Evolutionary conservation across 345 rosid genomes (phyloP).

Genomic region (Lepidium didymum): DNA sequence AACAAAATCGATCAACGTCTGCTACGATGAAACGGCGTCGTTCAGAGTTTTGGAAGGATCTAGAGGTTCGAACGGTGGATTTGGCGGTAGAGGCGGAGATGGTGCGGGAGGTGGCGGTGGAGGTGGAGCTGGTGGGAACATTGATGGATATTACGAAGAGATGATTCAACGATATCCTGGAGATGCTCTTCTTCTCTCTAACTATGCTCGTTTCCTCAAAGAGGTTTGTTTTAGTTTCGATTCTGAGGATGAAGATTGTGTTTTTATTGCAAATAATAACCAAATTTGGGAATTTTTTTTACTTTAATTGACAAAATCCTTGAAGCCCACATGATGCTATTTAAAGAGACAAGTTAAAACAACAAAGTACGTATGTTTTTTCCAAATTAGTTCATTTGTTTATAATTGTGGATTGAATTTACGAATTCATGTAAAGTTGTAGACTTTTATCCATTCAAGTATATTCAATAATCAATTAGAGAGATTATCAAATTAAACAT

Average conservation of each 20-base stretch:
- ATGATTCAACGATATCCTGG: conserved; percentile 59
- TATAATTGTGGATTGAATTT: neutral
- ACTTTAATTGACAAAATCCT: neutral
- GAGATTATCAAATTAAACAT: neutral
- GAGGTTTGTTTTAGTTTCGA: conserved; percentile 32
- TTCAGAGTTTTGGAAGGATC: conserved; percentile 3
- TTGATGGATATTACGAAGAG: conserved; percentile 50
- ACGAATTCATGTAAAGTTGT: neutral
- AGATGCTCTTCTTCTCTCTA: conserved; percentile 48
- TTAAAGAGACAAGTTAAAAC: neutral
- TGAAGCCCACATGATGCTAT: neutral
- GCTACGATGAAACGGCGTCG: neutral
- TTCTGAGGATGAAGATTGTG: neutral
- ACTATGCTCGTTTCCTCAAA: conserved; percentile 65
- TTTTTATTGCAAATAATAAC: neutral
- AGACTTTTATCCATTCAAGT: neutral
- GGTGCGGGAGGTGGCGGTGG: conserved; percentile 20
- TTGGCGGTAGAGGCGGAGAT: conserved; percentile 30
- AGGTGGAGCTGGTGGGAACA: conserved; percentile 33
- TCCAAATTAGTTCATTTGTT: neutral
- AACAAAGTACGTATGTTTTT: neutral
- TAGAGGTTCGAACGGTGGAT: conserved; percentile 42
- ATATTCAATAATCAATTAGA: neutral
- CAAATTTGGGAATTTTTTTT: neutral
- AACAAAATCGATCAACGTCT: neutral